phyloP scores from a whole-genome alignment of 441 rosid genomes.

The Erodium texanum region DNA sequence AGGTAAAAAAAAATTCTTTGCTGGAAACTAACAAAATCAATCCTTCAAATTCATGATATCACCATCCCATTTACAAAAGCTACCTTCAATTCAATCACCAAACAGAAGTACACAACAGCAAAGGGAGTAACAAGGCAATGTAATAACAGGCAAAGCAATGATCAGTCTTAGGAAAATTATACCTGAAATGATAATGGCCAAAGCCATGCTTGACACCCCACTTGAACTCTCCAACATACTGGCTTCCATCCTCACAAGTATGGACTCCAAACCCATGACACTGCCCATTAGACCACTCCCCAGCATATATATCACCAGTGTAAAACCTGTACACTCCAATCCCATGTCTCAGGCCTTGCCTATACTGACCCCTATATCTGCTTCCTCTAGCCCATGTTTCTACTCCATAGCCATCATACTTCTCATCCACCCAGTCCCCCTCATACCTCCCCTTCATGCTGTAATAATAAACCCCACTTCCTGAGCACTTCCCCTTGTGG shows the following conservation, averaged over 20 bases:
- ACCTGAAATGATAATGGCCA: constrained; percentile 61
- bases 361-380: constrained; percentile 52
- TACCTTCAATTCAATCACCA: neutral
- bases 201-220: constrained; percentile 58
- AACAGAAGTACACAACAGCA: neutral
- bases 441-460: constrained; percentile 45
- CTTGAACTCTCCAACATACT: constrained; percentile 50
- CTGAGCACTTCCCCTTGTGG: constrained; percentile 48
- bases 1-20: too few species aligned
- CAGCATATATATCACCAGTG: constrained; percentile 53
- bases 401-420: constrained; percentile 58
- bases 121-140: neutral
- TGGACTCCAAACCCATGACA: constrained; percentile 54
- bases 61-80: neutral
- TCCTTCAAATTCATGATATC: neutral
- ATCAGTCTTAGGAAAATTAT: neutral
- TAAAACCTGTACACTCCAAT: constrained; percentile 46
- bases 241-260: constrained; percentile 49
- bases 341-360: constrained; percentile 58
- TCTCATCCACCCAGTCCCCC: constrained; percentile 62
- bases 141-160: neutral
- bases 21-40: neutral
- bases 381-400: constrained; percentile 69
- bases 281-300: constrained; percentile 64
- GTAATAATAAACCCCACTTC: constrained; percentile 55